A percentile compares a stretch with the other conserved stretches of the same genome.
Conservation (phyloP, 164 flowering plant species). For the Akebia trifoliata region DNA sequence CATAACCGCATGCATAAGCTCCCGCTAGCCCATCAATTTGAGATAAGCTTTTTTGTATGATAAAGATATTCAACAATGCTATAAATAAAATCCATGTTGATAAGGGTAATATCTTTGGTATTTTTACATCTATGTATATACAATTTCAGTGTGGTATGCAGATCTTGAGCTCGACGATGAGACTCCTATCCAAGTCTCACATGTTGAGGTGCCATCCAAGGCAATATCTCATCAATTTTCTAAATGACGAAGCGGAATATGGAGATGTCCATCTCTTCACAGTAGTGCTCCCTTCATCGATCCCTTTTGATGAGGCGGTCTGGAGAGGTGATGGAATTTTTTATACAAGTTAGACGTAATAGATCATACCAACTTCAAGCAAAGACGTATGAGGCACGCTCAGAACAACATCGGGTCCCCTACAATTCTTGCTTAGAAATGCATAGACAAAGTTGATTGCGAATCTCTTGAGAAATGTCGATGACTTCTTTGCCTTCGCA, state of each 20-base stretch:
- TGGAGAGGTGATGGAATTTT: slow-evolving; percentile 4
- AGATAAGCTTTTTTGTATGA: no score
- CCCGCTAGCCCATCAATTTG: no score
- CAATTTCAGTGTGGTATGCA: no score
- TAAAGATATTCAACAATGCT: no score
- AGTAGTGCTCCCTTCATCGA: neutral
- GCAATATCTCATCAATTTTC: neutral
- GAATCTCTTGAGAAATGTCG: slow-evolving; percentile 37
- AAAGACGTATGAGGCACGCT: slow-evolving; percentile 51
- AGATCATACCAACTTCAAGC: slow-evolving; percentile 65
- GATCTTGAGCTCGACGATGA: neutral
- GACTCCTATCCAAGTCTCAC: neutral
- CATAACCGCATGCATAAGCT: no score
- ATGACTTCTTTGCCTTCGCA: slow-evolving; percentile 32
- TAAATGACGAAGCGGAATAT: neutral
- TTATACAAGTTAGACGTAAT: slow-evolving; percentile 33
- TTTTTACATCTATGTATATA: no score
- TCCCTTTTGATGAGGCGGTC: slow-evolving; percentile 2
- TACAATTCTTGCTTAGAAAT: slow-evolving; percentile 39
- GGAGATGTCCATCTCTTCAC: neutral
- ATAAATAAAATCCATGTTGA: no score
- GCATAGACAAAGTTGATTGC: slow-evolving; percentile 38
- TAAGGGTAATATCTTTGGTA: no score
- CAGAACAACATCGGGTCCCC: slow-evolving; percentile 42
- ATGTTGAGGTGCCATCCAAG: neutral